Conservation (phyloP, 139 green algal species). For the Zygnema circumcarinatum region DNA sequence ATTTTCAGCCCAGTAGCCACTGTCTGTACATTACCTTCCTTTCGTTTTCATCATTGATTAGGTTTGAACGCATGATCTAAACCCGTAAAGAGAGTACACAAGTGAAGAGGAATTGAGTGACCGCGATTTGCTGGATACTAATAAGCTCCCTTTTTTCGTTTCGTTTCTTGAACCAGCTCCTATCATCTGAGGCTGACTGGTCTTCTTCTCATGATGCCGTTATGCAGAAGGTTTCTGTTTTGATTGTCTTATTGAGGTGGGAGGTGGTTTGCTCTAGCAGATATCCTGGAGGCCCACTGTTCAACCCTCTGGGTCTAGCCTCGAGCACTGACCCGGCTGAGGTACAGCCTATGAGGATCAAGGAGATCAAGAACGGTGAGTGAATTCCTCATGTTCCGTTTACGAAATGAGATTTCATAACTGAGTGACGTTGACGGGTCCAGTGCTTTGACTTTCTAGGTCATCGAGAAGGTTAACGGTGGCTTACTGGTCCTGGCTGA, state of each 20-base stretch:
- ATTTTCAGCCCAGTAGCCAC: not conserved
- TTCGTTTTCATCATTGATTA: not conserved
- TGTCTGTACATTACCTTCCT: not conserved
- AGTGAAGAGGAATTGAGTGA: no score
- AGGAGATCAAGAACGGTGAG: constrained; percentile 31
- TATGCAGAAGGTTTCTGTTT: not conserved
- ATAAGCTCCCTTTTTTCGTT: no score
- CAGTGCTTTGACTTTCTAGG: no score
- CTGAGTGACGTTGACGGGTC: no score
- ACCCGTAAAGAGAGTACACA: not conserved
- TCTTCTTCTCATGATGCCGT: no score
- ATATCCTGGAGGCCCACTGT: constrained; percentile 34
- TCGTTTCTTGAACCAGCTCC: no score
- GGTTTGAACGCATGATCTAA: not conserved
- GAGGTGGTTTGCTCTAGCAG: not conserved
- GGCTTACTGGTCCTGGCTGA: no score
- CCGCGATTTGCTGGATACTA: no score
- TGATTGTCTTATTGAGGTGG: not conserved
- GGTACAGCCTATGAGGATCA: not conserved
- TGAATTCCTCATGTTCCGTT: no score
- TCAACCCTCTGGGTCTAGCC: constrained; percentile 43
- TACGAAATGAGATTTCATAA: no score
- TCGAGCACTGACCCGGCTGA: not conserved
- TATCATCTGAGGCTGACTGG: no score
- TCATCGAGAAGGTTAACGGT: no score